Evolutionary conservation across 257 asterid genomes (phyloP), one percentile per base, ranked within the genome.

Genomic region (Petunia secreta): DNA sequence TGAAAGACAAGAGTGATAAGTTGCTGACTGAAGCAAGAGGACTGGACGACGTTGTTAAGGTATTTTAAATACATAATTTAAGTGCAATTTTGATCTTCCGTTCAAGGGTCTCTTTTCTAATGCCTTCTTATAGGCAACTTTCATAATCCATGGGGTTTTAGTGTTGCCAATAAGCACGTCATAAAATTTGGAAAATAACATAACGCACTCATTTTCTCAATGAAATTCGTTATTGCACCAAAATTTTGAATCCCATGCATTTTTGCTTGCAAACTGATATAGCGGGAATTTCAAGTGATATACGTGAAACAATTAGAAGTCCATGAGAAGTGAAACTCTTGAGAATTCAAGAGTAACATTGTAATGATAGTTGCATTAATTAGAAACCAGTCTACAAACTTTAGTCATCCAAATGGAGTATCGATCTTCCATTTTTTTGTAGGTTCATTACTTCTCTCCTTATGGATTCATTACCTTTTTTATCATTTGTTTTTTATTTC

Each of bases 1-100:
- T 94, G 55, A 91, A 94, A 86, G 97, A 90, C 11, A 91, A 87
- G 88, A 92, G 97, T 80, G 4, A 89, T 14, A 92, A 90, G 90
- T 75, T 94, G 87, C 88, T 91, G 77, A 83, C 91, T 3, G 98
- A 94, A 84, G 98, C 98, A 44, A 90, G 93, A 15, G 98, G 98
- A 58, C 87, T 94, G 25, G 98, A 94, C 34, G 98, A 94, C 11
- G 97, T 94, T 62, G 96, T 94, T 60, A 88, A 95, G 99, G 99
- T 93, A 25, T 48, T 50, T 50, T 16, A 5, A 50, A 40, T 73
- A 34, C 44, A 73, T 50, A 48, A 69, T 36, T 11, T 40, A 40
- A 73, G 43, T 73, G n/a, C 5, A 48, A 48, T 36, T 50, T 36
- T 15, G 7, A 48, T 1, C 5, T 69, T 50, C 11, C 46, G 11